Base-by-base conservation (phyloP, 1,139 yeast genomes). In the Pichia sp. region DNA sequence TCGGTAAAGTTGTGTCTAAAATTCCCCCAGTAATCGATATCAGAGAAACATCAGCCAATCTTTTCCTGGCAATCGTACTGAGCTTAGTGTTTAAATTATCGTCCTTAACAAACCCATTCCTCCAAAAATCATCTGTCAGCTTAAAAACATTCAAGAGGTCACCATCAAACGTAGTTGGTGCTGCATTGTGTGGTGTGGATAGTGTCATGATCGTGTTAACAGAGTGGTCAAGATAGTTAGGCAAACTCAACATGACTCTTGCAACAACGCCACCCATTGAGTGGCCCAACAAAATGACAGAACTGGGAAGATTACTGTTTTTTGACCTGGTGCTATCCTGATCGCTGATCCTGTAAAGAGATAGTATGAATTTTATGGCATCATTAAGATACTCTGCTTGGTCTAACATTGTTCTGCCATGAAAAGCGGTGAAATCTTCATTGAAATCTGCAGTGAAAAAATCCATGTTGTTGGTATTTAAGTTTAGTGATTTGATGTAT, bases 251-350 rank as follows among this genome's bases (percentile, higher is more conserved):
- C 81, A 89, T 80, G 0, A 87, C 83, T 54, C 97, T 73, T 3
- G 96, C 85, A 1, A 91, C 97, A 18, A 91, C 80, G 3, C 98
- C 98, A 37, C 98, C 98, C 98, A 91, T 91, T 1, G 99, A 93
- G 70, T 95, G 99, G 1, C 90, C 97, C 4, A 95, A 65, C 0
- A 95, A 65, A 0, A 91, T 79, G 4, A 95, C 96, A 0, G 96
- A 85, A 34, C 71, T 70, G 28, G 60, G 60, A 2, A 10, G 6
- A 0, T 96, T 96, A 53, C 60, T 63, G 12, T 66, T 60, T 7
- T 60, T 96, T 52, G 60, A 63, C 12, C 66, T 59, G 8, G 60
- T 59, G 44, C 60, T 58, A 13, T 58, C 62, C 12, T 66, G 59
- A 6, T 60, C 59, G 42, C 61, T 60, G 12, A 59, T 47, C 34